These are phyloP conservation scores for Hypoxylon perforatum DNA, from an alignment of 495 filamentous ascomycete genomes.

Conservation along the genomic window DNA sequence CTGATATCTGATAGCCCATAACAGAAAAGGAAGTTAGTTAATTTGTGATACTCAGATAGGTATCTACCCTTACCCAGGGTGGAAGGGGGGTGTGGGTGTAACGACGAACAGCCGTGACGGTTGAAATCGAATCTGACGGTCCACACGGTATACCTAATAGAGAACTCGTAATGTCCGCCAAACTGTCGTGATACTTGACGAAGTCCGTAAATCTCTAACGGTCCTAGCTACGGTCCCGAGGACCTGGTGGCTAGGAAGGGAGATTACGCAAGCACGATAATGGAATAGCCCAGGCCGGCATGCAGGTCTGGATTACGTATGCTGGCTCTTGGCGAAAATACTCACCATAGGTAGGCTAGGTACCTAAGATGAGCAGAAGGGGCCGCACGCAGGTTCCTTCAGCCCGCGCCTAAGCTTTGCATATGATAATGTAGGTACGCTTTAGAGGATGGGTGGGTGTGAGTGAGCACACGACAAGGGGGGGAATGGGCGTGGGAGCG, in stretches of 20 bases:
- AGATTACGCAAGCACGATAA: conserved; percentile 29
- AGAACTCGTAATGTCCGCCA: not conserved
- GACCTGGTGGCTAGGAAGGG: conserved; percentile 3
- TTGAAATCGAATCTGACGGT: conserved; percentile 1
- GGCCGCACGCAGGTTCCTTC: conserved; percentile 26
- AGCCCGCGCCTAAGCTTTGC: conserved; percentile 28
- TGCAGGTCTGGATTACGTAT: conserved; percentile 12
- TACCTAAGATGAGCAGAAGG: conserved; percentile 11
- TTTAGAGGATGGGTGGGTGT: not conserved
- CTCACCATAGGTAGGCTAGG: no score
- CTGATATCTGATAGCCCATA: conserved; percentile 1
- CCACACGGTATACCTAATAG: not conserved
- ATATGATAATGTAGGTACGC: conserved; percentile 6
- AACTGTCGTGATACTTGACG: conserved; percentile 36
- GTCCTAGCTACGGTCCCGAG: conserved; percentile 23
- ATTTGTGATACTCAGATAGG: not conserved
- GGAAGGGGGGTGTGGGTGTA: conserved; percentile 23
- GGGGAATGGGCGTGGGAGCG: conserved; percentile 22
- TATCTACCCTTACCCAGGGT: conserved; percentile 34
- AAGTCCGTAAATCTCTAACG: conserved; percentile 25
- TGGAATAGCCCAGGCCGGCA: conserved; percentile 1
- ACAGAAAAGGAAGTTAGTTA: conserved; percentile 4
- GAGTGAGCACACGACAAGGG: conserved; percentile 9
- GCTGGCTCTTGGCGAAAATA: conserved; percentile 2
- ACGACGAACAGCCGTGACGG: not conserved